Base-by-base conservation (phyloP, 1,284 basidiomycete genomes). In the Tetrapyrgos nigripes region DNA sequence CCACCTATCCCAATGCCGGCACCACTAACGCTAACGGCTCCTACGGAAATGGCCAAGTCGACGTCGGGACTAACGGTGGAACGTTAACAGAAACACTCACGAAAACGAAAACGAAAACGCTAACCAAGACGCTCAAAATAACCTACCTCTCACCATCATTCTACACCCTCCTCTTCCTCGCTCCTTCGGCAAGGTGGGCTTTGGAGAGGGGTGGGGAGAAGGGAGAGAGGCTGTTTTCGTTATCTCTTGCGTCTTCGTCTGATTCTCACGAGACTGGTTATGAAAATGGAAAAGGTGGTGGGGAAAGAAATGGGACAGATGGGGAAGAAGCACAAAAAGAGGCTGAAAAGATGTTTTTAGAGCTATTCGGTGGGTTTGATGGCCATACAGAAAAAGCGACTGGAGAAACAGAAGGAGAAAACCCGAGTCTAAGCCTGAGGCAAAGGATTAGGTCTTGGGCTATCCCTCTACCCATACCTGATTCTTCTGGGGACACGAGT, bases 111-210 rank as follows among this genome's bases (percentile, higher is more conserved):
- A n/a, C n/a, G n/a, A n/a, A n/a, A n/a, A n/a, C n/a, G n/a, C n/a
- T n/a, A n/a, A n/a, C n/a, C n/a, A n/a, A n/a, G n/a, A n/a, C 48
- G n/a, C 68, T 84, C n/a, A 76, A 64, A 4, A 79, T 89, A 35
- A 73, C 71, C 26, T 85, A 85, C 62, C 75, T 83, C 10, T 81
- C 86, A 8, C 78, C 84, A 0, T 73, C 76, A 4, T 76, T 87
- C 61, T 91, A 86, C 70, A 79, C 78, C 1, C 73, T 83, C 24
- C 68, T 88, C 23, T 72, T 88, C 43, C 63, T 77, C 6, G 71
- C 75, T 9, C 83, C 83, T 1, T 81, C 81, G 0, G 66, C 80
- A 0, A 47, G 64, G 27, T 76, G 83, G 55, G 80, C 80, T 0
- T 61, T 83, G 3, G 63, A 81, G 8, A 45, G 77, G 5, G 77